Percentiles rank a stretch among this genome's conserved stretches.
Conservation (phyloP, 768 basidiomycete species). For the Exidia glandulosa region DNA sequence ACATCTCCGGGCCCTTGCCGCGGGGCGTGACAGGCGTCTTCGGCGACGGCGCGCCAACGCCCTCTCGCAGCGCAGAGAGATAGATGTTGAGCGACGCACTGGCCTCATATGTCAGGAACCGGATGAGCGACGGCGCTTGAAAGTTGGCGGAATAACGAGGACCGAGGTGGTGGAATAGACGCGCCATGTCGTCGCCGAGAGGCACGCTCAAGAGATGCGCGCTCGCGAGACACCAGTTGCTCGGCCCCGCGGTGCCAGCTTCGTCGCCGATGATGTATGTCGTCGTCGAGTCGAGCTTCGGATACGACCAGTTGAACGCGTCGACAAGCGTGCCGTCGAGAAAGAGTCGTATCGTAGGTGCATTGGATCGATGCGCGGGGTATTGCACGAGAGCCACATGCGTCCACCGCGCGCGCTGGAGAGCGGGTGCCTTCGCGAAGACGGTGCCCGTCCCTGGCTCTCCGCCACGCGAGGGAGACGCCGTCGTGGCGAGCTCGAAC, state of each 20-base stretch:
- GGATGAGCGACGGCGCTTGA: conserved; percentile 56
- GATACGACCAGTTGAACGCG: conserved; percentile 52
- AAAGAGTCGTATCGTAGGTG: conserved; percentile 55
- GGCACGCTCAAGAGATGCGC: conserved; percentile 42
- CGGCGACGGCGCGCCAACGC: conserved; percentile 2
- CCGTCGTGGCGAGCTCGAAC: conserved; percentile 35
- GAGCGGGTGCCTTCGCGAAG: conserved; percentile 30
- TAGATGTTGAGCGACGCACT: conserved; percentile 77
- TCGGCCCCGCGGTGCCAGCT: conserved; percentile 23
- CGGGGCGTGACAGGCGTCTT: conserved; percentile 12
- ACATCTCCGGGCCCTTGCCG: conserved; percentile 13
- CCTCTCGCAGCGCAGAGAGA: conserved; percentile 33
- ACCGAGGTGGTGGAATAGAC: conserved; percentile 71
- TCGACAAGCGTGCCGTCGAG: conserved; percentile 62
- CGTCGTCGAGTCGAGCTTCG: conserved; percentile 33
- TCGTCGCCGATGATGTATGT: conserved; percentile 49
- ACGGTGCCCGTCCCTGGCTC: conserved; percentile 28
- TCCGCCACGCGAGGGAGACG: no score
- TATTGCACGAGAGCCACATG: conserved; percentile 61
- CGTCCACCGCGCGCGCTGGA: conserved; percentile 56
- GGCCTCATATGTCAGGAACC: conserved; percentile 77
- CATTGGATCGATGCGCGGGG: conserved; percentile 31
- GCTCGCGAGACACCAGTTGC: conserved; percentile 63
- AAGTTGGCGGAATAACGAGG: conserved; percentile 69
- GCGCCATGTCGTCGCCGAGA: conserved; percentile 47